Conservation (phyloP, 371 early-diverging fungal species). For the Chytridium lagenaria region DNA sequence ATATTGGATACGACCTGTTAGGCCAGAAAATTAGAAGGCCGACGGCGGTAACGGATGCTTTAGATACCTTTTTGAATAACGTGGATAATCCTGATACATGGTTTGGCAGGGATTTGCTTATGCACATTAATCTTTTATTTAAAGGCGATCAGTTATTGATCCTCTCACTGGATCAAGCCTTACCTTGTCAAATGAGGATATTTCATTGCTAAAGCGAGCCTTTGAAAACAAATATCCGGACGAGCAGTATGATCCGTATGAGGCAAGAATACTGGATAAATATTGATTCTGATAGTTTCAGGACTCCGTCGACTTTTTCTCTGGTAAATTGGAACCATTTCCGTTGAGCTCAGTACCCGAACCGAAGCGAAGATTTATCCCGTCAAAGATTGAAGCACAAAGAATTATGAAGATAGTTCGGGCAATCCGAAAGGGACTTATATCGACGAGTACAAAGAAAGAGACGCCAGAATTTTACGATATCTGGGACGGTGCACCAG, state of each 20-base stretch:
- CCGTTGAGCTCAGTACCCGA: conserved; percentile 86
- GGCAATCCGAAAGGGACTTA: conserved; percentile 88
- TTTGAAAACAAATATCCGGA: conserved; percentile 84
- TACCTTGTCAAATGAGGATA: conserved; percentile 82
- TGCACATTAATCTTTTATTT: not conserved
- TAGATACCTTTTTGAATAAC: conserved; percentile 89
- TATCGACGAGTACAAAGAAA: conserved; percentile 61
- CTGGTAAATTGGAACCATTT: conserved; percentile 75
- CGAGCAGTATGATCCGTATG: conserved; percentile 84
- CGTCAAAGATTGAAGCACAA: conserved; percentile 92
- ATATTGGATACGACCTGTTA: conserved; percentile 94
- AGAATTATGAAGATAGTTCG: conserved; percentile 93
- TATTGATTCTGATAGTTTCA: conserved; percentile 11
- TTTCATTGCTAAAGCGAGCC: conserved; percentile 89
- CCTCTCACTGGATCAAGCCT: conserved; percentile 79
- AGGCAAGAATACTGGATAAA: conserved; percentile 40
- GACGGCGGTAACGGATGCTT: conserved; percentile 77
- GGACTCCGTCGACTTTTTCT: conserved; percentile 93
- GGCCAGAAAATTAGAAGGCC: conserved; percentile 90
- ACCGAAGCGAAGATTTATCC: conserved; percentile 95
- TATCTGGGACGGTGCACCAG: conserved; percentile 80
- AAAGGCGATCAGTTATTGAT: conserved; percentile 83
- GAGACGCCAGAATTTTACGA: conserved; percentile 77
- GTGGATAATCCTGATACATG: conserved; percentile 93
- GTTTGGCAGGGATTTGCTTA: conserved; percentile 49